Conservation (phyloP, 2,329 filamentous ascomycete species). For the Cordyceps pruinosa region DNA sequence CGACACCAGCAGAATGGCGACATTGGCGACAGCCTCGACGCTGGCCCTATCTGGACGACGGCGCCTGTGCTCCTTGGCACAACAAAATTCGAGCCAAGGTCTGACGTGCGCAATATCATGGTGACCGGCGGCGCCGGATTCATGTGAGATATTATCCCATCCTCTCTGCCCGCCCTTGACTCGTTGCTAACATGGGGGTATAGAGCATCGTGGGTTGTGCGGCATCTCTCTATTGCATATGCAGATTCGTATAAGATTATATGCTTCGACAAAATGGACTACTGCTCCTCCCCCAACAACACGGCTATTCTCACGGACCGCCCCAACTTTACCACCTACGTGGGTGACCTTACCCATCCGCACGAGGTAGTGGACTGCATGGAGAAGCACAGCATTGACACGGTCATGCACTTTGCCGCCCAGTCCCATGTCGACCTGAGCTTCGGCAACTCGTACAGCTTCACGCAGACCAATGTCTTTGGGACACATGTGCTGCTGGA, state of each 20-base stretch:
- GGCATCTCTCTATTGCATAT: conserved; percentile 70
- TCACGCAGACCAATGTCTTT: conserved; percentile 75
- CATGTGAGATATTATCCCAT: conserved; percentile 51
- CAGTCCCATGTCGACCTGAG: conserved; percentile 78
- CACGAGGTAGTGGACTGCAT: conserved; percentile 64
- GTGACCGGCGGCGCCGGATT: conserved; percentile 80
- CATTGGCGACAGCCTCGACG: conserved; percentile 34
- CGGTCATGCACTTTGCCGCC: conserved; percentile 78
- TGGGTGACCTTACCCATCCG: conserved; percentile 70
- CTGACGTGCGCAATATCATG: conserved; percentile 72
- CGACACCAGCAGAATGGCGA: background rate
- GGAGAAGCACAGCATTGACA: conserved; percentile 66
- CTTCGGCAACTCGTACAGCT: conserved; percentile 75
- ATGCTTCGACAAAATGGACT: conserved; percentile 80
- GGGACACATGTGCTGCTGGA: conserved; percentile 80
- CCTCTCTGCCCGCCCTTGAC: background rate
- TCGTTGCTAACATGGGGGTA: conserved; percentile 9
- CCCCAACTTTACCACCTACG: conserved; percentile 71
- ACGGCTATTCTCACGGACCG: conserved; percentile 60
- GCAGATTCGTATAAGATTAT: conserved; percentile 68
- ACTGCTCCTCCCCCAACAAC: conserved; percentile 76
- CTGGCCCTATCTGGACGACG: conserved; percentile 53
- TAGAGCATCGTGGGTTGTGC: conserved; percentile 76
- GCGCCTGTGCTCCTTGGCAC: conserved; percentile 63
- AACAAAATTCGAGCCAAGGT: conserved; percentile 62